Percentiles rank a stretch among this genome's conserved stretches.
These are phyloP conservation scores for Magnolia sinica DNA, from an alignment of 164 flowering plant species.

Conservation along the genomic window DNA sequence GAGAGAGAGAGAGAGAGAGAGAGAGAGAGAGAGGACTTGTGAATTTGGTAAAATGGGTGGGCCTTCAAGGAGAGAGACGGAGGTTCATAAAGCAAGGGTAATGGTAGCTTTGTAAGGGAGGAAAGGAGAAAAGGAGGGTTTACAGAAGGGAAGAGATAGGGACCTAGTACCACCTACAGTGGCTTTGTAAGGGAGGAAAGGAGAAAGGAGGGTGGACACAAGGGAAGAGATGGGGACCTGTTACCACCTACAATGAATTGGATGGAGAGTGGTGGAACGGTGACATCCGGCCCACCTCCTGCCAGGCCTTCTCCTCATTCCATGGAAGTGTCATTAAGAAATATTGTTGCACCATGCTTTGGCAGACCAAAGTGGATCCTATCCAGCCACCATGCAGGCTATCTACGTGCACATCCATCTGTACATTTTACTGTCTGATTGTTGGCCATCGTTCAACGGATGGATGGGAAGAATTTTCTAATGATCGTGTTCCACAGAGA, in stretches of 20 bases:
- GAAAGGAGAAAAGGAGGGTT: background rate
- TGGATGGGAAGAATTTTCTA: too few relatives aligned
- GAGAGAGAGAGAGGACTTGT: background rate
- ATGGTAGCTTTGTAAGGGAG: background rate
- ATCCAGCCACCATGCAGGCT: too few relatives aligned
- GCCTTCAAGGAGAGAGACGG: conserved; percentile 4
- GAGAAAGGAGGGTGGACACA: background rate
- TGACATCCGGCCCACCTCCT: conserved; percentile 8
- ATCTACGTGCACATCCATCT: too few relatives aligned
- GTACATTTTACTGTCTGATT: too few relatives aligned
- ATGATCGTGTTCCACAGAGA: too few relatives aligned
- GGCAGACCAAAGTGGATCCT: too few relatives aligned
- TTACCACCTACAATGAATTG: background rate
- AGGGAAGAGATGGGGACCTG: background rate
- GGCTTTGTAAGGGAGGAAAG: background rate
- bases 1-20: conserved; percentile 19
- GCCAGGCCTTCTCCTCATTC: background rate
- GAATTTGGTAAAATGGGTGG: background rate
- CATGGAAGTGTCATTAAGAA: too few relatives aligned
- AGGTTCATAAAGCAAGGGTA: background rate
- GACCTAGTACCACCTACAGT: background rate
- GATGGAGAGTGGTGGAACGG: conserved; percentile 5
- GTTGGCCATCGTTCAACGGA: too few relatives aligned
- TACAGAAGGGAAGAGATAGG: background rate
- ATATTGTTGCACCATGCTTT: too few relatives aligned